A percentile compares a stretch with the other conserved stretches of the same genome.
These are phyloP conservation scores for Sarocladium kiliense DNA, from an alignment of 2,329 filamentous ascomycete genomes.

Conservation along the genomic window DNA sequence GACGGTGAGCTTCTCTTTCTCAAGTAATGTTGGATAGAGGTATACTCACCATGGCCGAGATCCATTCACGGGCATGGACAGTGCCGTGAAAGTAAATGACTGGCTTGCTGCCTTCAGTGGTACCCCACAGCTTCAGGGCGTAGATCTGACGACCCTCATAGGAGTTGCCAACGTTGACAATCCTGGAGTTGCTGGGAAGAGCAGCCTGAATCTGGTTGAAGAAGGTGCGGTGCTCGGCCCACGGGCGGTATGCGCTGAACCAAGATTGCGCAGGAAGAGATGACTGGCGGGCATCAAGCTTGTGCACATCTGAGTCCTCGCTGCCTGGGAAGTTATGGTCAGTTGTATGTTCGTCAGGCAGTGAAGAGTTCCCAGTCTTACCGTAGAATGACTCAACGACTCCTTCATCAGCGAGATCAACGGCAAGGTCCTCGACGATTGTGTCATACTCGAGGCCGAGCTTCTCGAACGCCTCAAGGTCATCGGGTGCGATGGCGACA, in stretches of 20 bases:
- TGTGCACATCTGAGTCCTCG: not conserved
- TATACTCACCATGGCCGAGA: slow-evolving; percentile 52
- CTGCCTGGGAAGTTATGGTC: slow-evolving; percentile 8
- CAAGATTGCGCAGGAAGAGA: slow-evolving; percentile 19
- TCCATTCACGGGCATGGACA: slow-evolving; percentile 58
- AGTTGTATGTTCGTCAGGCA: not conserved
- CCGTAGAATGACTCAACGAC: slow-evolving; percentile 14
- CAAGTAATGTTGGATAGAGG: not conserved
- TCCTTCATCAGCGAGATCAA: slow-evolving; percentile 19
- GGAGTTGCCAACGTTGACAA: slow-evolving; percentile 44
- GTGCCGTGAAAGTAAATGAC: slow-evolving; percentile 53
- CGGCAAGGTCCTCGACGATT: slow-evolving; percentile 19
- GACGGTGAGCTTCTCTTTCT: too few species aligned
- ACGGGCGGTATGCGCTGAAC: slow-evolving; percentile 49
- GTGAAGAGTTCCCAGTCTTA: not conserved
- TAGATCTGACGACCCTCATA: slow-evolving; percentile 49
- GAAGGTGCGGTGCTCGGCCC: slow-evolving; percentile 44
- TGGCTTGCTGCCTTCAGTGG: slow-evolving; percentile 39
- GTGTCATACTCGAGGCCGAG: slow-evolving; percentile 15
- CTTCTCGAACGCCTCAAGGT: slow-evolving; percentile 16
- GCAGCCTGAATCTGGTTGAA: slow-evolving; percentile 37
- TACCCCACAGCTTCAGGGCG: slow-evolving; percentile 54
- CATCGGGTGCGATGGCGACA: slow-evolving; percentile 20
- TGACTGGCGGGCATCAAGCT: slow-evolving; percentile 3
- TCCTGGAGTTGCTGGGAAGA: slow-evolving; percentile 39